phyloP scores from a whole-genome alignment of 2,329 filamentous ascomycete species.

The Fusarium xylarioides region DNA sequence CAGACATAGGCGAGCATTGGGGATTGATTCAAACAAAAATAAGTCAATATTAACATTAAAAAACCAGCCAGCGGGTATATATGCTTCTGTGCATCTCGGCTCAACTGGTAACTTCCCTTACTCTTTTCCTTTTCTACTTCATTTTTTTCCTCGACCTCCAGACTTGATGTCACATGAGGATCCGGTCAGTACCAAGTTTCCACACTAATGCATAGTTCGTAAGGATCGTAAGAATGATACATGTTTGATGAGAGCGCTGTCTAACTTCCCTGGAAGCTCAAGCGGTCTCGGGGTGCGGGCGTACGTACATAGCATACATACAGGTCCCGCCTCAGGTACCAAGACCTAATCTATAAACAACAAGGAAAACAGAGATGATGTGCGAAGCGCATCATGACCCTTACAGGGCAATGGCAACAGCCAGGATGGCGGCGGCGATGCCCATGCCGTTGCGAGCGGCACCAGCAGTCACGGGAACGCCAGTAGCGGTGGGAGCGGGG shows the following conservation, averaged over 20 bases:
- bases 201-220: slow-evolving; percentile 53
- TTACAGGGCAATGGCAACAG: slow-evolving; percentile 59
- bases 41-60: slow-evolving; percentile 47
- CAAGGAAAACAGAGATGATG: slow-evolving; percentile 37
- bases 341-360: slow-evolving; percentile 43
- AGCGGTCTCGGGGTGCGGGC: slow-evolving; percentile 27
- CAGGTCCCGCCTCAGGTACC: slow-evolving; percentile 40
- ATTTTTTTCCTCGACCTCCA: slow-evolving; percentile 27
- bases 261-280: slow-evolving; percentile 29
- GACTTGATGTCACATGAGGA: slow-evolving; percentile 26
- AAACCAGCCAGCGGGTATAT: slow-evolving; percentile 48
- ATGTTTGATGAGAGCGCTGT: slow-evolving; percentile 34
- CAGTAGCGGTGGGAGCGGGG: slow-evolving; percentile 48
- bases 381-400: slow-evolving; percentile 32
- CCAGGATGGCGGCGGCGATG: slow-evolving; percentile 57
- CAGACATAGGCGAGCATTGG: slow-evolving; percentile 1
- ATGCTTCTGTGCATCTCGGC: slow-evolving; percentile 43
- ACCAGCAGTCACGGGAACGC: slow-evolving; percentile 51
- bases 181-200: slow-evolving; percentile 34
- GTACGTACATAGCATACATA: slow-evolving; percentile 40
- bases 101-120: slow-evolving; percentile 38
- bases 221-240: slow-evolving; percentile 68
- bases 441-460: slow-evolving; percentile 56
- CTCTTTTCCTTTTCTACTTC: slow-evolving; percentile 37
- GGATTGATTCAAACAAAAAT: slow-evolving; percentile 33